Evolutionary conservation across 345 rosid genomes (phyloP).

Genomic region (Pelargonium nanum): DNA sequence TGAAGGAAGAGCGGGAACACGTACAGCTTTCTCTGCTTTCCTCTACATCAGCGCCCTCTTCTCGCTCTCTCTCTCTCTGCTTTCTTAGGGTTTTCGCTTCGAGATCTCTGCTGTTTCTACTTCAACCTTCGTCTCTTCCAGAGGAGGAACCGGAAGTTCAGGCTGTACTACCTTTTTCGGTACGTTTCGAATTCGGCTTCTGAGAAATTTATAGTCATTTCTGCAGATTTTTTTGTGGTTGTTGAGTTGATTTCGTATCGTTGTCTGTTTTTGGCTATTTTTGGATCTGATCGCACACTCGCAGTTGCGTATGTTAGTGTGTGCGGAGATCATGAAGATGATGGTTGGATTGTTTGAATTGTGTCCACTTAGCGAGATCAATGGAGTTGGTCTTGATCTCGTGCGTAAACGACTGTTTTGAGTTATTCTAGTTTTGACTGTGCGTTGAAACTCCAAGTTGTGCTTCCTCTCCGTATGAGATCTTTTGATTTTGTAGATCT

Average conservation of each 20-base stretch:
- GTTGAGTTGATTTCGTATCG: neutral
- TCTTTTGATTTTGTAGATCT: neutral
- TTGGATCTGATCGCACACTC: neutral
- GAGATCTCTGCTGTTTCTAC: constrained; percentile 29
- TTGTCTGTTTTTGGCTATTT: neutral
- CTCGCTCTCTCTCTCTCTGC: neutral
- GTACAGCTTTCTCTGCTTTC: constrained; percentile 10
- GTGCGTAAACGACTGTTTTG: neutral
- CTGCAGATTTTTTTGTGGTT: neutral
- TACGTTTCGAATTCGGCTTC: constrained; percentile 22
- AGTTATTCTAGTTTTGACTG: neutral
- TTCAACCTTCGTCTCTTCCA: constrained; percentile 7
- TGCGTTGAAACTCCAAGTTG: neutral
- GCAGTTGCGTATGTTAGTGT: neutral
- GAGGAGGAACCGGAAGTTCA: constrained; percentile 4
- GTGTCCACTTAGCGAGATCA: neutral
- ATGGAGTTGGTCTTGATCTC: neutral
- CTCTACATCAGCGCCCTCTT: constrained; percentile 21
- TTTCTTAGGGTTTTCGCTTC: constrained; percentile 3
- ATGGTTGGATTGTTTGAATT: neutral
- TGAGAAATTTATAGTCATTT: neutral
- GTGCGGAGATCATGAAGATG: neutral
- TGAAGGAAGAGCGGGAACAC: constrained; percentile 37
- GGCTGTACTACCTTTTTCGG: constrained; percentile 11
- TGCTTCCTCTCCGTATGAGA: neutral